Evolutionary conservation across 306 rosid species (phyloP), one percentile per base, ranked within the genome.

Genomic region (Macrotyloma uniflorum): DNA sequence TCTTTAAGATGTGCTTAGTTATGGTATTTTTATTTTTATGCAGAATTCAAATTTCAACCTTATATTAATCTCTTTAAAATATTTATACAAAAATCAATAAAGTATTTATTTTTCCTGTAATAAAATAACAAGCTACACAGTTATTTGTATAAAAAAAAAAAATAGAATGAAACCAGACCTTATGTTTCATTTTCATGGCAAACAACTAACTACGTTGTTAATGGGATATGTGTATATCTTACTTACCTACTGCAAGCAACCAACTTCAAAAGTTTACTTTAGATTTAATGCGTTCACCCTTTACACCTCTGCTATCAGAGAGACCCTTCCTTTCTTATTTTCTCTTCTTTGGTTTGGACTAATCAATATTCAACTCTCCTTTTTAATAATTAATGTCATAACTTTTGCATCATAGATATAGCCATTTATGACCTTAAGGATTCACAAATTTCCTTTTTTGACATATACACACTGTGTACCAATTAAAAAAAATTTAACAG

Each of bases 291-390:
- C 26, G 2, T 77, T 38, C 46, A 58, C 46, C 63, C 18, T 45
- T 70, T 77, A 35, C 57, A 13, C 8, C 9, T n/a, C 1, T 38
- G n/a, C 15, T n/a, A 40, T 77, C 8, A 4, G 50, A 4, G 50
- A 49, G 2, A 53, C 36, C 75, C 18, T 45, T n/a, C n/a, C n/a
- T n/a, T n/a, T n/a, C n/a, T n/a, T n/a, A n/a, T n/a, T n/a, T n/a
- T 36, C 26, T 26, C 67, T 0, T 50, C 49, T 28, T 43, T 78
- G 50, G 70, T 28, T 57, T 78, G 40, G 70, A 68, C 50, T 35
- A 68, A 32, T 69, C 24, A 50, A 64, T 47, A 42, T 32, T 58
- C 24, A 33, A 72, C 58, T 12, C 0, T 5, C 67, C 65, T 71
- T 70, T 50, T 49, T 16, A 40, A 40, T 50, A 59, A 23, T 49